These are phyloP conservation scores for Hyaloscypha bicolor DNA, from an alignment of 495 filamentous ascomycete species.

Conservation along the genomic window DNA sequence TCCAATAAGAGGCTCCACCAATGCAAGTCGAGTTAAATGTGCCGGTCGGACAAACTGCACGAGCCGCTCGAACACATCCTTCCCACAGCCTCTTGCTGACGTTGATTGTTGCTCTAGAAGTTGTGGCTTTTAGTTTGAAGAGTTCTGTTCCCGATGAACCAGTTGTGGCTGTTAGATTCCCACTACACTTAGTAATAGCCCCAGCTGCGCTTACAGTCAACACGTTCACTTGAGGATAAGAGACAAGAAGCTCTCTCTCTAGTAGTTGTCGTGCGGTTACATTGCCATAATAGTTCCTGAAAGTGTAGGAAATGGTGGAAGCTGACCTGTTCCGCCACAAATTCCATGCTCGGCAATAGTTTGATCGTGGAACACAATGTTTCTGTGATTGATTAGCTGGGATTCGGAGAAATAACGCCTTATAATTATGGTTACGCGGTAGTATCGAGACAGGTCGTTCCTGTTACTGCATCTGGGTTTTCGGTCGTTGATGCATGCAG, in stretches of 20 bases:
- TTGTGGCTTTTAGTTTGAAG: slow-evolving; percentile 44
- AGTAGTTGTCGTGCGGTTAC: not conserved
- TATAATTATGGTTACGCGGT: not conserved
- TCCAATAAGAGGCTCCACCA: not conserved
- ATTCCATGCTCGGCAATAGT: slow-evolving; percentile 52
- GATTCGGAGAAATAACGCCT: not conserved
- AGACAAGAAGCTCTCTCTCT: not conserved
- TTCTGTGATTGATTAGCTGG: slow-evolving; percentile 1
- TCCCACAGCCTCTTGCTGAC: slow-evolving; percentile 52
- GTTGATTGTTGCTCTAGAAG: slow-evolving; percentile 46
- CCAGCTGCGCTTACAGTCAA: slow-evolving; percentile 30
- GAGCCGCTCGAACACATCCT: slow-evolving; percentile 19
- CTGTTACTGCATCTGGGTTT: slow-evolving; percentile 19
- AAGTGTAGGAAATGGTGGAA: too few relatives aligned
- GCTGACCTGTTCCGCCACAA: slow-evolving; percentile 46
- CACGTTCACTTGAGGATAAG: not conserved
- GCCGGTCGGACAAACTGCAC: not conserved
- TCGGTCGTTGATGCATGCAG: slow-evolving; percentile 14
- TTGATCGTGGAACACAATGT: slow-evolving; percentile 17
- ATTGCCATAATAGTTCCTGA: not conserved
- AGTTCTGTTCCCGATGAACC: slow-evolving; percentile 48
- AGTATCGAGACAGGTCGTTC: slow-evolving; percentile 16
- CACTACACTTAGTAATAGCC: slow-evolving; percentile 43
- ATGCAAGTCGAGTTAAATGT: too few relatives aligned
- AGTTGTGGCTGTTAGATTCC: slow-evolving; percentile 34